Evolutionary conservation across 2,329 filamentous ascomycete species (phyloP).

Genomic region (Capronia americana): DNA sequence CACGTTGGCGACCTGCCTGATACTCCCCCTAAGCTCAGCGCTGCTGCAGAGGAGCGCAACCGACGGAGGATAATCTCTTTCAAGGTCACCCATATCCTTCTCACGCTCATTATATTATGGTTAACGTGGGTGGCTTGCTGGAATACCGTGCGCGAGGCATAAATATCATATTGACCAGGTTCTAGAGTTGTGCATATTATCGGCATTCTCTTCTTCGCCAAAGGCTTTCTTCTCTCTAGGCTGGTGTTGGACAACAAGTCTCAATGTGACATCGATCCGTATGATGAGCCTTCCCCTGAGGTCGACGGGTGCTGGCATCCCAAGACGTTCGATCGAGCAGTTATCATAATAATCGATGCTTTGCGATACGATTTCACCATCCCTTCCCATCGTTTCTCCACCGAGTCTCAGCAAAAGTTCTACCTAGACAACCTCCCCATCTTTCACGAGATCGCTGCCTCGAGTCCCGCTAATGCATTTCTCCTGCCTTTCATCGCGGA

Average conservation of each 20-base stretch:
- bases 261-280: constrained; percentile 70
- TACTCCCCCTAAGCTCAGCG: constrained; percentile 10
- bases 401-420: constrained; percentile 58
- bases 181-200: constrained; percentile 72
- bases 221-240: constrained; percentile 90
- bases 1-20: constrained; percentile 23
- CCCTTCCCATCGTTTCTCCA: constrained; percentile 64
- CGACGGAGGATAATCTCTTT: constrained; percentile 34
- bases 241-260: constrained; percentile 79
- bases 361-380: constrained; percentile 96
- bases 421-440: constrained; percentile 91
- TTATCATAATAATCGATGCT: constrained; percentile 90
- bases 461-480: constrained; percentile 80
- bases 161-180: constrained; percentile 23
- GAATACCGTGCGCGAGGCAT: background rate
- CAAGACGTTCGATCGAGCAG: constrained; percentile 88
- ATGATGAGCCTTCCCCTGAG: constrained; percentile 48
- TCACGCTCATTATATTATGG: constrained; percentile 39
- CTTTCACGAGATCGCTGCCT: constrained; percentile 79
- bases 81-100: constrained; percentile 39
- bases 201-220: constrained; percentile 90
- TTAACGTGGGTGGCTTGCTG: constrained; percentile 34
- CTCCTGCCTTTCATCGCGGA: constrained; percentile 95
- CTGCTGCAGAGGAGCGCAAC: constrained; percentile 24
- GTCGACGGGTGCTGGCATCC: constrained; percentile 91